phyloP scores from a whole-genome alignment of 495 filamentous ascomycete species.

The Xylaria grammica region DNA sequence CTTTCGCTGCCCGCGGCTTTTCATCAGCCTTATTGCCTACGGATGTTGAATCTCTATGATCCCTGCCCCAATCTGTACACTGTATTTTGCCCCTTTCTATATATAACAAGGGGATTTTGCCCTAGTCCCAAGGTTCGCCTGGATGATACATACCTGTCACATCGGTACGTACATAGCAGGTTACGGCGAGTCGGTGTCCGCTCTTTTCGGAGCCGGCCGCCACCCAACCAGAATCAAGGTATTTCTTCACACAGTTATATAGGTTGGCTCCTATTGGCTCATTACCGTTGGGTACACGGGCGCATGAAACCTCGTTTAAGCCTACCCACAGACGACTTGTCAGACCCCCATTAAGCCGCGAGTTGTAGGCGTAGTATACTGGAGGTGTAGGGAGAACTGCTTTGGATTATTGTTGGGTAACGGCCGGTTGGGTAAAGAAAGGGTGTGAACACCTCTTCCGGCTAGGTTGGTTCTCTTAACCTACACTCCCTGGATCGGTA shows the following conservation, averaged over 20 bases:
- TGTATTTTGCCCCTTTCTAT: slow-evolving; percentile 8
- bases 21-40: slow-evolving; percentile 12
- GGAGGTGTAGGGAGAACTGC: too few relatives aligned
- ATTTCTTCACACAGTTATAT: background rate
- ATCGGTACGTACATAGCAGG: background rate
- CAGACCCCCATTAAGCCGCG: background rate
- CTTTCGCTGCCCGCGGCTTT: background rate
- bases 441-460: too few relatives aligned
- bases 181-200: slow-evolving; percentile 9
- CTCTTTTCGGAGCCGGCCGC: slow-evolving; percentile 19
- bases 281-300: background rate
- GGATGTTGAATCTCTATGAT: background rate
- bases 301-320: slow-evolving; percentile 13
- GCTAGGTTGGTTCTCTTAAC: too few relatives aligned
- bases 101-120: slow-evolving; percentile 7
- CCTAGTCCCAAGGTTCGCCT: background rate
- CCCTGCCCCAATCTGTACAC: background rate
- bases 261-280: background rate
- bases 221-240: slow-evolving; percentile 9
- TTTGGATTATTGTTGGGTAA: too few relatives aligned
- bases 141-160: too few relatives aligned
- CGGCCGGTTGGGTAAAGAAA: too few relatives aligned
- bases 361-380: background rate
- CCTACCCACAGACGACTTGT: slow-evolving; percentile 3
- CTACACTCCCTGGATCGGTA: too few relatives aligned